Evolutionary conservation across 257 asterid genomes (phyloP), one percentile per base, ranked within the genome.

Genomic region (Marsdenia floribunda): DNA sequence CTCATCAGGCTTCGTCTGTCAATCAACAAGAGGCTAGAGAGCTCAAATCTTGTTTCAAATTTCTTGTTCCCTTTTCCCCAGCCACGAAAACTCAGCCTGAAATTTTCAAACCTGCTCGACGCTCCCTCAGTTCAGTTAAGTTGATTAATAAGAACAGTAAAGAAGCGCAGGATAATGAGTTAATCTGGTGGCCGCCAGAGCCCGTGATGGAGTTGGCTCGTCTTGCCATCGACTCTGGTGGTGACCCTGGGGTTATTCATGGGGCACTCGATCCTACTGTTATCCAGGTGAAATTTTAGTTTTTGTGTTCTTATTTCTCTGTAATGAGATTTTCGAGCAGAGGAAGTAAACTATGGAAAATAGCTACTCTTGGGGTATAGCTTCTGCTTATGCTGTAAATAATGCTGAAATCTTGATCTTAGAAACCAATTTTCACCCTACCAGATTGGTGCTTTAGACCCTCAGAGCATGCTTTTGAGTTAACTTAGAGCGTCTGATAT

Each of bases 191-290:
- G 82, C 97, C 97, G 5, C 98, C 98, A 29, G 79, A 75, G 69
- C 78, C 97, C 0, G 89, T 93, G 5, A 59, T 91, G 88, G 98
- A 93, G 81, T 86, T 93, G 69, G 97, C 93, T 77, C 93, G 97
- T 15, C 87, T 93, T 6, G 90, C 96, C 14, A 64, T 90, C 59
- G 97, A 93, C 72, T 93, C 97, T 0, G 96, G 98, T 21, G 92
- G 80, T 65, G 95, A 93, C 37, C 90, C 96, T 47, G 96, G 85
- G 59, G 88, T 96, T 64, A 85, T 93, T 83, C 90, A 88, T 63
- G 80, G 86, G 26, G 83, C 86, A 35, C 93, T 93, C 76, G 97
- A 93, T 81, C 97, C 98, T 6, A 67, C 87, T 11, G 69, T 83
- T 44, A 79, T 91, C 75, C 80, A 81, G 33, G 98, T 91, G 35